These are phyloP conservation scores for Lineolata rhizophorae DNA, from an alignment of 495 filamentous ascomycete genomes.

Conservation along the genomic window DNA sequence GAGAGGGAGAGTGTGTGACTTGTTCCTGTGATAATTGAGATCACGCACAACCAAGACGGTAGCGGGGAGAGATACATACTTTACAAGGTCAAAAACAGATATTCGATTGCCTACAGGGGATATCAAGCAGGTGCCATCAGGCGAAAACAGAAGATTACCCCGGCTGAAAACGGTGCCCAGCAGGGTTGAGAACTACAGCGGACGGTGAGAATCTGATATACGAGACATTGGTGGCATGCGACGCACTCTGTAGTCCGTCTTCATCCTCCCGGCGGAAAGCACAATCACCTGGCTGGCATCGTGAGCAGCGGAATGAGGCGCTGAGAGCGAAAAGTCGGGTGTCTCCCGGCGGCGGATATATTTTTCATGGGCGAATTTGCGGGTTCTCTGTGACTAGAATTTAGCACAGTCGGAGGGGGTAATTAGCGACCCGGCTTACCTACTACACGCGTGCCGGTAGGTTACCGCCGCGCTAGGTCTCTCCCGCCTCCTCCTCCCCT, in stretches of 20 bases:
- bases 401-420: too few species aligned
- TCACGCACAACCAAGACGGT: background rate
- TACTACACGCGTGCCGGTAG: too few species aligned
- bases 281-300: too few species aligned
- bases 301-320: too few species aligned
- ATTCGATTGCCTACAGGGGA: conserved; percentile 96
- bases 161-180: conserved; percentile 93
- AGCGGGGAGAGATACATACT: conserved; percentile 31
- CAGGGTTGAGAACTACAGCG: conserved; percentile 65
- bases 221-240: background rate
- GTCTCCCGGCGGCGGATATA: too few species aligned
- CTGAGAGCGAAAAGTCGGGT: too few species aligned
- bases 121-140: conserved; percentile 83
- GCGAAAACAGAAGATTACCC: conserved; percentile 91
- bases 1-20: conserved; percentile 85
- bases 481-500: too few species aligned
- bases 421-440: too few species aligned
- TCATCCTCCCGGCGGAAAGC: conserved; percentile 35
- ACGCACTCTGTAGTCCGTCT: conserved; percentile 79
- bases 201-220: conserved; percentile 1
- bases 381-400: too few species aligned
- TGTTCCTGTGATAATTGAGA: conserved; percentile 40
- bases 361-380: too few species aligned
- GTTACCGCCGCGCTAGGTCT: too few species aligned
- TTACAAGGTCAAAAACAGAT: conserved; percentile 84